These are phyloP conservation scores for Pythium insidiosum DNA, from an alignment of 352 stramenopile genomes.

Conservation along the genomic window DNA sequence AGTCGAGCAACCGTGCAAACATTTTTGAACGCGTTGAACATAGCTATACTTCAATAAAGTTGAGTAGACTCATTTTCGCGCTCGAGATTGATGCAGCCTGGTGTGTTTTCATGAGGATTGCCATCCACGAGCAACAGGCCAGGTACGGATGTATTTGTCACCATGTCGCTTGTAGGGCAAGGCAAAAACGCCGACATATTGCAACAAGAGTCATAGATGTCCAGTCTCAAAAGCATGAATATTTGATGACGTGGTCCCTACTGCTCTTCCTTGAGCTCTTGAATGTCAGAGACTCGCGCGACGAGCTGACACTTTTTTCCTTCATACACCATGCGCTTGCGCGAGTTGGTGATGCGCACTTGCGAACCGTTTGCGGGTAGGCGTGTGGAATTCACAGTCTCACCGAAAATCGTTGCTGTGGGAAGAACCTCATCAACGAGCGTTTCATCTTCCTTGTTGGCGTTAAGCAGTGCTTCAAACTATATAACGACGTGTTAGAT, in stretches of 20 bases:
- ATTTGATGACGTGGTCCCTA: no score
- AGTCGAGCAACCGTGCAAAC: constrained; percentile 1
- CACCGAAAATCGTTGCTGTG: constrained; percentile 9
- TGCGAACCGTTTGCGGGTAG: constrained; percentile 1
- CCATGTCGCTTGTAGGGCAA: no score
- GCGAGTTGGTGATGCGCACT: constrained; percentile 7
- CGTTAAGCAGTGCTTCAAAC: neutral
- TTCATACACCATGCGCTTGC: constrained; percentile 4
- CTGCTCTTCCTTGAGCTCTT: no score
- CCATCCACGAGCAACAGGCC: no score
- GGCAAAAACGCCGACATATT: neutral
- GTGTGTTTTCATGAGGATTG: no score
- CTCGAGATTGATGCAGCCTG: no score
- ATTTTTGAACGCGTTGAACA: neutral
- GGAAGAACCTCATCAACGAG: constrained; percentile 4
- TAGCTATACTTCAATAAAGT: neutral
- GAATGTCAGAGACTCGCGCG: constrained; percentile 1
- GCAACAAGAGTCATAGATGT: neutral
- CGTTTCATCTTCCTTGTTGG: neutral
- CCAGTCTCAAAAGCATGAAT: no score
- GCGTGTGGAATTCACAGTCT: constrained; percentile 6
- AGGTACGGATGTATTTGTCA: no score
- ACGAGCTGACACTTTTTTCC: constrained; percentile 7
- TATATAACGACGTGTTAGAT: neutral
- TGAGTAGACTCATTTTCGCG: neutral